Conservation (phyloP, 202 grass and related monocot species). For the Alloteropsis angusta region DNA sequence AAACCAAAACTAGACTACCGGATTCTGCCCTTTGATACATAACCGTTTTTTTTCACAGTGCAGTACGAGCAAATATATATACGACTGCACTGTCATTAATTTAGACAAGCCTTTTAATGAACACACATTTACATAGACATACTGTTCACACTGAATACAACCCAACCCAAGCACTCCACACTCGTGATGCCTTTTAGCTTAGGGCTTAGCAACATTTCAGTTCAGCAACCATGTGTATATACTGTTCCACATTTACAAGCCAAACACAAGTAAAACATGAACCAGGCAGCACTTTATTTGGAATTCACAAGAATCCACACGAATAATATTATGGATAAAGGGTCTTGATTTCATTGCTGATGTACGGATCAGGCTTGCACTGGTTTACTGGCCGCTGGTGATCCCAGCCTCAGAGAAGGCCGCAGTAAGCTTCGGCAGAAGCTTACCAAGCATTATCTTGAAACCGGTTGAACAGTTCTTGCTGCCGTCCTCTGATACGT, state of each 20-base stretch:
- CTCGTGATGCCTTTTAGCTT: slow-evolving; percentile 15
- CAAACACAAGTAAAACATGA: background rate
- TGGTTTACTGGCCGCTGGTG: slow-evolving; percentile 27
- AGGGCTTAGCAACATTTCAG: background rate
- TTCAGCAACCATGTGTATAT: background rate
- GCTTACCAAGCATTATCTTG: slow-evolving; percentile 82
- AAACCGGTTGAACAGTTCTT: slow-evolving; percentile 75
- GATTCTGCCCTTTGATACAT: background rate
- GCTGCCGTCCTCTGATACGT: slow-evolving; percentile 30
- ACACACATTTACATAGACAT: slow-evolving; percentile 21
- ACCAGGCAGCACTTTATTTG: slow-evolving; percentile 25
- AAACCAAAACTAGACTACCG: background rate
- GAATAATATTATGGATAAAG: background rate
- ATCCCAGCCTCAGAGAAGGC: slow-evolving; percentile 54
- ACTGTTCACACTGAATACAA: background rate
- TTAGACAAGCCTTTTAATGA: background rate
- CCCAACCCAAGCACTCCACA: background rate
- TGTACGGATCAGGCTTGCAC: background rate
- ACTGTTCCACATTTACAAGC: background rate
- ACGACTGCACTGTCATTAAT: background rate
- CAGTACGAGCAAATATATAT: background rate
- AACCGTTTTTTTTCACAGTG: background rate
- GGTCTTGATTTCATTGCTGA: background rate
- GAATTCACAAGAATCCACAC: background rate
- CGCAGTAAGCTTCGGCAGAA: slow-evolving; percentile 52